Base-by-base conservation (phyloP, 2,329 filamentous ascomycete genomes). In the Ceratocystis papillata region DNA sequence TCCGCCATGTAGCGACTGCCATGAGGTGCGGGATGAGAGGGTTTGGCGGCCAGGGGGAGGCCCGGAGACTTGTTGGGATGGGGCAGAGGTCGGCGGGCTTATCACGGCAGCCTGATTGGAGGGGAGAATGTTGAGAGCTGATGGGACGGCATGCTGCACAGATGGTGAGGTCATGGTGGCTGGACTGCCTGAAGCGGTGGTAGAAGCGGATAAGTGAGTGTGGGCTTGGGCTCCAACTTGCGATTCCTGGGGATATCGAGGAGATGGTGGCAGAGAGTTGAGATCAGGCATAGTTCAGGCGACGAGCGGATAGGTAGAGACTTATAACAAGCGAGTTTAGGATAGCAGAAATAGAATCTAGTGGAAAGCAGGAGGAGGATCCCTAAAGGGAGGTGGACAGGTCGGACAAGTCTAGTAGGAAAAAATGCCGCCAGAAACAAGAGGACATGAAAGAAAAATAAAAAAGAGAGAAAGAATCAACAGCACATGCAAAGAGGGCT, bases 181-280 rank as follows among this genome's bases (percentile, higher is more conserved):
- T 37, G 80, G 79, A 53, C 48, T 53, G 15, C 15, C 48, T 22
- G 60, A 53, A 33, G 62, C 50, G 62, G 45, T 41, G 15, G 33
- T 59, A 6, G 63, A 45, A 12, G 28, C 8, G 25, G 28, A 28
- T 3, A 20, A 37, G 22, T 37, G 55, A 17, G 25, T 1, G 7
- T 48, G 61, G 80, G 79, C 62, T 78, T 75, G 25, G 77, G 76
- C 7, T 72, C 70, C 22, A 75, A 77, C 44, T 79, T 75, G 46
- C 77, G 72, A 69, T 77, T 63, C 61, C 28, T 63, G 61, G 8
- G 46, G 61, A 20, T 63, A 33, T 33, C 61, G 78, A 63, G 80
- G 79, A 65, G 79, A 81, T 6, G 79, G 74, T 50, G 81, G 79
- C 12, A 83, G 79, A 20, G 80, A 79, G 74, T 84, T 83, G 69